Conservation (phyloP, 352 stramenopile species). For the Pythium dissimile region DNA sequence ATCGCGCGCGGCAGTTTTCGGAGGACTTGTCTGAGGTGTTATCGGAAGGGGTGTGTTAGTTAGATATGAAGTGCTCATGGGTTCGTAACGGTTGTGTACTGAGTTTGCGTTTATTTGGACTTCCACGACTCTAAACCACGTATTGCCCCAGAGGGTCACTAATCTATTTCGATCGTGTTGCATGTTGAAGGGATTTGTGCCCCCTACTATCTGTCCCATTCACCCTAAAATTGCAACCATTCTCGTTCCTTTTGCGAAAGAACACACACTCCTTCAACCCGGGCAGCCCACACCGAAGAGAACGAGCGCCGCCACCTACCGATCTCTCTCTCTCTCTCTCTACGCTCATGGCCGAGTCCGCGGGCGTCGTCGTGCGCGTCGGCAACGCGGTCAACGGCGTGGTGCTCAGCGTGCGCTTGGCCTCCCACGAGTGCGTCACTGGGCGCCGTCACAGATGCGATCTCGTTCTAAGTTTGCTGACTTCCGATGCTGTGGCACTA, state of each 20-base stretch:
- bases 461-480: not conserved
- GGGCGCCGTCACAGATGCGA: too few relatives aligned
- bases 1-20: slow-evolving; percentile 57
- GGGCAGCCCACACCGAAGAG: not conserved
- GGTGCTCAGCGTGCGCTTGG: slow-evolving; percentile 21
- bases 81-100: too few relatives aligned
- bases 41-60: slow-evolving; percentile 81
- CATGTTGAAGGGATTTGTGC: not conserved
- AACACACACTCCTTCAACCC: slow-evolving; percentile 27
- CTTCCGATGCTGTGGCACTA: slow-evolving; percentile 14
- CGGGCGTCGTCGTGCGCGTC: slow-evolving; percentile 28
- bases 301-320: not conserved
- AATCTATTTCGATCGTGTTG: slow-evolving; percentile 1
- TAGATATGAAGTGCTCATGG: slow-evolving; percentile 8
- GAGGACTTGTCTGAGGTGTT: slow-evolving; percentile 73
- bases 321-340: too few relatives aligned
- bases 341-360: slow-evolving; percentile 6
- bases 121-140: too few relatives aligned
- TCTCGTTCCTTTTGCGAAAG: slow-evolving; percentile 16
- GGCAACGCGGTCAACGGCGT: slow-evolving; percentile 27
- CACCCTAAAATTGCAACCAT: slow-evolving; percentile 15
- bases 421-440: slow-evolving; percentile 48
- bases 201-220: not conserved
- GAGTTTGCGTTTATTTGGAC: slow-evolving; percentile 1
- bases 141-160: not conserved